Conservation (phyloP, 495 filamentous ascomycete species). For the Gamarada debralockiae region DNA sequence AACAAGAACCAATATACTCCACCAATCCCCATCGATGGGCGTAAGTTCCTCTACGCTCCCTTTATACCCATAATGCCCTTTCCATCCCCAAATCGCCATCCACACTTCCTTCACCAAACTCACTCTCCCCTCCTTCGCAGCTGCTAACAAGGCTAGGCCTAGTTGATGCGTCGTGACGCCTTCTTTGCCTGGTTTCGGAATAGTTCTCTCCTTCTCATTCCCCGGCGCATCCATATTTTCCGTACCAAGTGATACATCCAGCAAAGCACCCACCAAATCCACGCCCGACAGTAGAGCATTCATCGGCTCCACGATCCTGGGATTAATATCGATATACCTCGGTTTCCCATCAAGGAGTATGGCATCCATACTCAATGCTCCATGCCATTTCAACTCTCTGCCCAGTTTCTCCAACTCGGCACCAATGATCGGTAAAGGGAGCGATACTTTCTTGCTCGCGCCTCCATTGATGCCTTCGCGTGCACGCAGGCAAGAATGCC, state of each 20-base stretch:
- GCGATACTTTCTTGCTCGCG: not conserved
- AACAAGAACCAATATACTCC: not conserved
- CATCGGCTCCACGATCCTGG: slow-evolving; percentile 11
- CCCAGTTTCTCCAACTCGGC: slow-evolving; percentile 1
- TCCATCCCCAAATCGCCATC: slow-evolving; percentile 1
- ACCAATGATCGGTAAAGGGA: not conserved
- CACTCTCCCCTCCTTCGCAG: not conserved
- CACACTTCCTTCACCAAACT: not conserved
- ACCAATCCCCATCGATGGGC: not conserved
- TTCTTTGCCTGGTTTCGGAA: slow-evolving; percentile 2
- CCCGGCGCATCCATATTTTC: not conserved
- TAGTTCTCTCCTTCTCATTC: not conserved
- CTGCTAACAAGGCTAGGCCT: not conserved
- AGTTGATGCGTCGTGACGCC: slow-evolving; percentile 5
- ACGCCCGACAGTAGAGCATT: slow-evolving; percentile 6
- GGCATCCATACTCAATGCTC: slow-evolving; percentile 8
- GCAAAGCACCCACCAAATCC: slow-evolving; percentile 1
- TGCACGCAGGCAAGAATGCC: slow-evolving; percentile 5
- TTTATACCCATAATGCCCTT: not conserved
- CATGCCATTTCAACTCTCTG: slow-evolving; percentile 2
- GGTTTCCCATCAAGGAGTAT: slow-evolving; percentile 1
- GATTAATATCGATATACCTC: slow-evolving; percentile 12
- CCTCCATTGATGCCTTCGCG: slow-evolving; percentile 5
- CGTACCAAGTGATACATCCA: not conserved
- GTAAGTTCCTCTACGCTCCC: slow-evolving; percentile 8